Base-by-base conservation (phyloP, 2,329 filamentous ascomycete species). In the Hymenoscyphus scutula region DNA sequence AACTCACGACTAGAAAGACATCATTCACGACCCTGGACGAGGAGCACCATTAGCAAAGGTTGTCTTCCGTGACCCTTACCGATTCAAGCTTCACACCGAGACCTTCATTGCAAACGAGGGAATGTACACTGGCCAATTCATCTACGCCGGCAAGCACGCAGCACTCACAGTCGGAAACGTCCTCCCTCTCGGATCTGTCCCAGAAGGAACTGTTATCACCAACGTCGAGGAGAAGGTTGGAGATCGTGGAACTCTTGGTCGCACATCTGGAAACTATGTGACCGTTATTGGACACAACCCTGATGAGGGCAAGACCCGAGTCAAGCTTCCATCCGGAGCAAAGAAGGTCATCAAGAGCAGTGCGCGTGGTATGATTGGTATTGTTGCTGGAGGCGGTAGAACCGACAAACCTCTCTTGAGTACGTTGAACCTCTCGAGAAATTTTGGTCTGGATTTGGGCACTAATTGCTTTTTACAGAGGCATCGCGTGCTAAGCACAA, bases 41-140 rank as follows among this genome's bases (percentile, higher is more conserved):
- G 95, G 95, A 84, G 92, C 96, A 81, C 95, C 95, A 75, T 91
- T 99, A 78, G 95, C 95, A 79, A 92, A 91, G 82, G 93, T 99
- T 77, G 83, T 87, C 75, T 99, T 99, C 91, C 93, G 95, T 76
- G 91, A 96, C 82, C 92, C 95, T 76, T 99, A 99, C 90, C 88
- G 89, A 82, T 98, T 91, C 90, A 97, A 96, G 89, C 89, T 93
- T 79, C 84, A 92, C 80, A 94, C 90, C 81, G 93, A 99, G 89
- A 99, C 95, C 74, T 97, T 99, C 89, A 99, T 99, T 79, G 95
- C 95, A 82, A 99, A 98, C 84, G 95, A 98, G 87, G 95, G 95
- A 85, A 97, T 98, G 93, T 99, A 98, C 91, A 97, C 95, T 73
- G 95, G 95, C 80, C 95, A 99, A 83, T 99, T 99, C 88, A 92